Percentiles rank a stretch among this genome's conserved stretches.
phyloP scores from a whole-genome alignment of 1,284 basidiomycete genomes.

The Microbotryum silenes-acaulis region DNA sequence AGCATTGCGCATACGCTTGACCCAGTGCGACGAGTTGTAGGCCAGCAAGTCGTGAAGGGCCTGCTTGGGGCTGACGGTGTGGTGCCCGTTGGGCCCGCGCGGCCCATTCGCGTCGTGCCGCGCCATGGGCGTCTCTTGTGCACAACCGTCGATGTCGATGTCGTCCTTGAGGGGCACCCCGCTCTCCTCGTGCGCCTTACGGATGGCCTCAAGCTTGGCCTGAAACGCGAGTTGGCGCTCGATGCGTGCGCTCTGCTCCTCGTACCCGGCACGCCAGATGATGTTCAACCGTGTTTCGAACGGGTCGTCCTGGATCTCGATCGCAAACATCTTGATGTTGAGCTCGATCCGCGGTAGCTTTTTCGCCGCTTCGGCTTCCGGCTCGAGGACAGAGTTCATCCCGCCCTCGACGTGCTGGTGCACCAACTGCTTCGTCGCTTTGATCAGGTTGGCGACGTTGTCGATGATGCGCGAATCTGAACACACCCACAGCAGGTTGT shows the following conservation, averaged over 20 bases:
- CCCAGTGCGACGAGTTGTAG: constrained; percentile 75
- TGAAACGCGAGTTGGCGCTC: constrained; percentile 74
- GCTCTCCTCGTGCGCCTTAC: constrained; percentile 35
- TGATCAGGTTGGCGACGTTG: constrained; percentile 42
- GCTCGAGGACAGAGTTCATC: constrained; percentile 55
- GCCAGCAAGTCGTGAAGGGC: constrained; percentile 65
- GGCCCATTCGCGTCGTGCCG: constrained; percentile 39
- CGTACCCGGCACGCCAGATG: constrained; percentile 67
- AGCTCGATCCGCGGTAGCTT: constrained; percentile 54
- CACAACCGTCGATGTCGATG: background rate
- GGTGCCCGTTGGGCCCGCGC: constrained; percentile 52
- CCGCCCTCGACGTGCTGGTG: constrained; percentile 41
- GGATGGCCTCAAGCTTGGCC: constrained; percentile 63
- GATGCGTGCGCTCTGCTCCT: constrained; percentile 65
- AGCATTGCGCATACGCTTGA: constrained; percentile 47
- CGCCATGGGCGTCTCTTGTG: background rate
- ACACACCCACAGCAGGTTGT: constrained; percentile 14
- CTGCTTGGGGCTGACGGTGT: constrained; percentile 61
- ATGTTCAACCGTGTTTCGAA: constrained; percentile 73
- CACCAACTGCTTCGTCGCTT: constrained; percentile 44
- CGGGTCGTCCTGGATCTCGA: constrained; percentile 83
- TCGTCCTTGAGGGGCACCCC: constrained; percentile 12
- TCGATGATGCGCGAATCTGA: constrained; percentile 37
- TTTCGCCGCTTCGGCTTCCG: constrained; percentile 64
- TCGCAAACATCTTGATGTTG: constrained; percentile 51